These are phyloP conservation scores for Amphibolis antarctica DNA, from an alignment of 106 monocot genomes.

Conservation along the genomic window DNA sequence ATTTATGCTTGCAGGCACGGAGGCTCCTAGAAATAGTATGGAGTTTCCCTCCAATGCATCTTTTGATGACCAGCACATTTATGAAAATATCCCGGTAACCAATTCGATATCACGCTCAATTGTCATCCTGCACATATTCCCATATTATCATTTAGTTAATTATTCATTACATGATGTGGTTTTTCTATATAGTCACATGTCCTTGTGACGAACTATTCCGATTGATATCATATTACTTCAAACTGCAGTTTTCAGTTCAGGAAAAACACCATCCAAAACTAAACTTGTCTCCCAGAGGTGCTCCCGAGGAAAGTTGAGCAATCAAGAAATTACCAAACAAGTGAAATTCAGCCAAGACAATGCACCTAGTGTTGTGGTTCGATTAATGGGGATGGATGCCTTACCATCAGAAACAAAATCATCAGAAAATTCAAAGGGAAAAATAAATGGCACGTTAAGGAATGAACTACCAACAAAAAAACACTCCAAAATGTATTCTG, in stretches of 20 bases:
- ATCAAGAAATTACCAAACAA: conserved; percentile 28
- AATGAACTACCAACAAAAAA: conserved; percentile 2
- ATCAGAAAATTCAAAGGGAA: conserved; percentile 20
- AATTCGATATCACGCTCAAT: background rate
- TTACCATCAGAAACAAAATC: conserved; percentile 30
- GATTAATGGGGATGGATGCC: conserved; percentile 68
- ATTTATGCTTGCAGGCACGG: conserved; percentile 29
- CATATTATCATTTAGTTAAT: background rate
- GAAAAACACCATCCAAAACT: conserved; percentile 22
- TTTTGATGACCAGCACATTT: conserved; percentile 17
- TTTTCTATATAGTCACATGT: background rate
- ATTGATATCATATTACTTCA: background rate
- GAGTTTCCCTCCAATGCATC: conserved; percentile 40
- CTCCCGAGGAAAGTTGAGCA: conserved; percentile 21
- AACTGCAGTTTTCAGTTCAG: conserved; percentile 31
- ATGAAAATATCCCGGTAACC: conserved; percentile 42
- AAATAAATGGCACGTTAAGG: background rate
- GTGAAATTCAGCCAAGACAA: background rate
- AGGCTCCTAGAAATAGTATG: conserved; percentile 62
- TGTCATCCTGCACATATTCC: background rate
- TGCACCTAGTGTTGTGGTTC: conserved; percentile 49
- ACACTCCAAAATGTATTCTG: background rate
- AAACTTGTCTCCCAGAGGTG: conserved; percentile 1
- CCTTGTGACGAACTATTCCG: background rate
- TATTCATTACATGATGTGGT: background rate